Base-by-base conservation (phyloP, 2,329 filamentous ascomycete genomes). In the Beauveria pseudobassiana region DNA sequence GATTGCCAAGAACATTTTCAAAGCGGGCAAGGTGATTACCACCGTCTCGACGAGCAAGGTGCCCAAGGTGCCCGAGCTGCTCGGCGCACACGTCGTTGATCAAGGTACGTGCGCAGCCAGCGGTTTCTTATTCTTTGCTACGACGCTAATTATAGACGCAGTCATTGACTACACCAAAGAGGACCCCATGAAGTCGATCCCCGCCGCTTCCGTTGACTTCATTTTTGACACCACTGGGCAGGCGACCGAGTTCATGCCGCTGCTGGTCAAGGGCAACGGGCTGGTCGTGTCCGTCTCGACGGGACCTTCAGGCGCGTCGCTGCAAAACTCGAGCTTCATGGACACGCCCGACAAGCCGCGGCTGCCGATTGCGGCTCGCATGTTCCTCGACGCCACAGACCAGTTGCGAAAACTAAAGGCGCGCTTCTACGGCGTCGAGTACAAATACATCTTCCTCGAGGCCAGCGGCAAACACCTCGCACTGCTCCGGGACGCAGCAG, bases 41-140 rank as follows among this genome's bases (percentile, higher is more conserved):
- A 79, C 77, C 0, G 71, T 80, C 1, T 78, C 76, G 1, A 77
- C 76, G 1, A 63, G 70, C 16, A 80, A 80, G 64, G 66, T 80
- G 1, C 56, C 70, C 1, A 72, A 68, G 59, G 66, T 78, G 1
- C 61, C 67, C 4, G 72, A 75, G 59, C 65, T 76, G 7, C 66
- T 79, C 9, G 76, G 76, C 1, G 67, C 75, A 28, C 71, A 69
- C 0, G 69, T 72, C 0, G 73, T 76, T 0, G 77, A 79, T 66
- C 64, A 76, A 45, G 49, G 67, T 69, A 63, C 5, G 67, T 62
- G 16, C 28, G 24, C 18, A n/a, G 22, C 16, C 38, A 14, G 20
- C 18, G 5, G 43, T 6, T n/a, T 20, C 2, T 14, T 3, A 14
- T 38, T 14, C 34, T 16, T 16, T 40, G 6, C n/a, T 34, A 38